Base-by-base conservation (phyloP, 352 stramenopile genomes). In the Albugo candida region DNA sequence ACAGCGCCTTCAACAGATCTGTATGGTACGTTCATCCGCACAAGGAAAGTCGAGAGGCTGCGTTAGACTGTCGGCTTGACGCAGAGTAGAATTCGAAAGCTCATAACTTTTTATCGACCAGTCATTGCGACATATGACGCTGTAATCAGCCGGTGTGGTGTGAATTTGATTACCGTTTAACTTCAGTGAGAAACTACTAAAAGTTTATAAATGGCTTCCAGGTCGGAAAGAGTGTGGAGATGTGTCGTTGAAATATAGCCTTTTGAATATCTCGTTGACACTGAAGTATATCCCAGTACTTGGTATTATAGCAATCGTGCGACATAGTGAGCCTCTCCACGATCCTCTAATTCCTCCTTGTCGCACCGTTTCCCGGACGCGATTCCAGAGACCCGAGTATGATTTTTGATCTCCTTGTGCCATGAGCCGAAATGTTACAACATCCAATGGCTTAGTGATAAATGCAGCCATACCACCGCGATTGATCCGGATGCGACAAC, bases 231-330 rank as follows among this genome's bases (percentile, higher is more conserved):
- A n/a, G n/a, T n/a, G n/a, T n/a, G n/a, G n/a, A n/a, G n/a, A n/a
- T n/a, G n/a, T n/a, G n/a, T 70, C 70, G 41, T 81, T 36, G 41
- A 82, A 82, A 43, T 77, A 67, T 53, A 60, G 69, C 53, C 59
- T 58, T 56, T 85, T 84, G 60, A 87, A 70, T 4, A 68, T 79
- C 62, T 89, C 76, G 64, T 89, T 89, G 6, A 92, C 70, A 31
- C 76, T 69, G 42, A 92, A 92, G 59, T 68, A 86, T 45, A 92
- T 80, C 21, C 74, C 79, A 2, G 76, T 77, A 13, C 71, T 67
- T 13, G 77, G 73, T 63, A 89, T 84, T 45, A 83, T 75, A 13
- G 67, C 61, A 42, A 74, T 67, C 45, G 74, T 82, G 44, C 79
- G 79, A 49, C 61, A 78, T 2, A 53, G 61, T 14, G 69, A 67